Conservation (phyloP, 2,329 filamentous ascomycete species). For the Sporothrix sp. region DNA sequence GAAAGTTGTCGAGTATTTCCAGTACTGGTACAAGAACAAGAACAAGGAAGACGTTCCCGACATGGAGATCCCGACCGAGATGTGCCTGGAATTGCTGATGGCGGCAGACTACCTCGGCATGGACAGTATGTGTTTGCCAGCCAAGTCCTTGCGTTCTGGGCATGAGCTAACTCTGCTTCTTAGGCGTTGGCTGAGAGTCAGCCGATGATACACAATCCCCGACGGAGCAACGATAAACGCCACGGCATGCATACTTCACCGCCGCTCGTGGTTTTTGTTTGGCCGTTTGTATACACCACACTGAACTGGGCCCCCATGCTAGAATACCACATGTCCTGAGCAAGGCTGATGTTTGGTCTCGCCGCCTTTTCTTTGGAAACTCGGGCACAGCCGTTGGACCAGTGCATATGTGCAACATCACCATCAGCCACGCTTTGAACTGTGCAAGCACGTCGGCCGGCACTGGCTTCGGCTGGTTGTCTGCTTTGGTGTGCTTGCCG, state of each 20-base stretch:
- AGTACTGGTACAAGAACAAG: constrained; percentile 68
- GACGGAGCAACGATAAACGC: too few species aligned
- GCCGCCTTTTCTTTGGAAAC: not conserved
- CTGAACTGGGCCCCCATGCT: not conserved
- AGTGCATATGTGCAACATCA: not conserved
- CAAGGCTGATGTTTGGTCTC: not conserved
- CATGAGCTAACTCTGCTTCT: not conserved
- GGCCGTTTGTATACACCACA: too few species aligned
- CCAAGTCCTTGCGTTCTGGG: too few species aligned
- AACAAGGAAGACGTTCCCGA: constrained; percentile 65
- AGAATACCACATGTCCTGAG: too few species aligned
- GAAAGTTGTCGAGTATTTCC: constrained; percentile 74
- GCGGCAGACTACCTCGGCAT: constrained; percentile 68
- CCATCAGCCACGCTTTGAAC: constrained; percentile 24
- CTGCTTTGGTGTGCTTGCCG: constrained; percentile 33
- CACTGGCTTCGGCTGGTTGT: constrained; percentile 14
- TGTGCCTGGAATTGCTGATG: constrained; percentile 68
- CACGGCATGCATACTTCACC: too few species aligned
- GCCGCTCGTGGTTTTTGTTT: too few species aligned
- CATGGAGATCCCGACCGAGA: constrained; percentile 69
- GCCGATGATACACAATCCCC: too few species aligned
- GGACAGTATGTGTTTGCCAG: constrained; percentile 39
- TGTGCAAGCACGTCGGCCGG: constrained; percentile 14
- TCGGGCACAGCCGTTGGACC: not conserved
- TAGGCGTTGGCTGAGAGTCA: too few species aligned